Percentiles rank a stretch among this genome's conserved stretches.
Evolutionary conservation across 495 filamentous ascomycete species (phyloP).

Genomic region (Talaromyces borbonicus): DNA sequence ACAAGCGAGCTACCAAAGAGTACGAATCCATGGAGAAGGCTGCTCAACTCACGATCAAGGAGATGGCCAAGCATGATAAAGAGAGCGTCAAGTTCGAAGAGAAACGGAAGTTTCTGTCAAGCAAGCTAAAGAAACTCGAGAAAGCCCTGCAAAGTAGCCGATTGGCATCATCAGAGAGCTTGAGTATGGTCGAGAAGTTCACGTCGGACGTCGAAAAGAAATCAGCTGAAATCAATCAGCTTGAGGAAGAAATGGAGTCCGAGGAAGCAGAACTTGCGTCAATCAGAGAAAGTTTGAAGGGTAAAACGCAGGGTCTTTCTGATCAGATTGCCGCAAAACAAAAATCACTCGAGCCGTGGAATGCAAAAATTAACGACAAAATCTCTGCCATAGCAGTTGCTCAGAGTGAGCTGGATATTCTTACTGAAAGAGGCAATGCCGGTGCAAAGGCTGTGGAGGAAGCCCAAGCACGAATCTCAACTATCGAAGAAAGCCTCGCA

Average conservation of each 20-base stretch:
- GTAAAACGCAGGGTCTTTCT: constrained; percentile 89
- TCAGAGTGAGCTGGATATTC: constrained; percentile 85
- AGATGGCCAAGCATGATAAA: constrained; percentile 87
- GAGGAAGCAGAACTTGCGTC: constrained; percentile 74
- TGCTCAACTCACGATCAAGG: constrained; percentile 68
- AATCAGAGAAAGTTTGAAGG: constrained; percentile 79
- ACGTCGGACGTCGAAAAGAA: constrained; percentile 68
- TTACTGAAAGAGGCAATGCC: constrained; percentile 78
- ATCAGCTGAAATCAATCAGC: constrained; percentile 52
- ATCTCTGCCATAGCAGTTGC: constrained; percentile 88
- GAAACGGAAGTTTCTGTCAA: constrained; percentile 83
- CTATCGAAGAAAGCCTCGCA: constrained; percentile 57
- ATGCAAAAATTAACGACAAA: constrained; percentile 91
- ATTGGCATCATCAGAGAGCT: constrained; percentile 61
- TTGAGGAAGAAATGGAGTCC: constrained; percentile 62
- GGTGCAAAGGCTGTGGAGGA: constrained; percentile 76
- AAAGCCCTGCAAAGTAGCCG: constrained; percentile 68
- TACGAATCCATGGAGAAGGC: constrained; percentile 75
- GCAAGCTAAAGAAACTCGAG: constrained; percentile 91
- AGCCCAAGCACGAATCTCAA: constrained; percentile 64
- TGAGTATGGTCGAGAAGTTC: constrained; percentile 67
- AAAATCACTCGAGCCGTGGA: constrained; percentile 92
- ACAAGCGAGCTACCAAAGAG: constrained; percentile 71
- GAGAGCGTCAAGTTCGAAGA: constrained; percentile 96
- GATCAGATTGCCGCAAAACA: constrained; percentile 89